Conservation (phyloP, 176 grass and related monocot species). For the Rhynchospora breviuscula region DNA sequence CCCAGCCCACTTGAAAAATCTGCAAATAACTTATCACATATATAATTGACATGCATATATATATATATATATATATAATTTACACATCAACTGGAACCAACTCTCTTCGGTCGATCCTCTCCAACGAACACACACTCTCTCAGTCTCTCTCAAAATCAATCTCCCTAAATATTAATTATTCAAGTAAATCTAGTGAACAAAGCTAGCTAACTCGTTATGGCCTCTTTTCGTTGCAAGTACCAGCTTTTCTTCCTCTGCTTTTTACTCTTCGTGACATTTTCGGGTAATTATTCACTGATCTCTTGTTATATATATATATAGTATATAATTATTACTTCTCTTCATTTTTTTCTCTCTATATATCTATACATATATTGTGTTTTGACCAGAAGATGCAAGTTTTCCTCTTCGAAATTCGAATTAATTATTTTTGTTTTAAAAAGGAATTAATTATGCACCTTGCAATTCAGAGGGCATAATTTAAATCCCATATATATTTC, state of each 20-base stretch:
- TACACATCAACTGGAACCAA: not conserved
- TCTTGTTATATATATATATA: not conserved
- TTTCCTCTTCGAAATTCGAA: not conserved
- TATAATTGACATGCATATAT: not conserved
- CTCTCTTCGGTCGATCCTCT: not conserved
- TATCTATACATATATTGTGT: not conserved
- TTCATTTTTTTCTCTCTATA: not conserved
- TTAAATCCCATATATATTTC: too few species aligned
- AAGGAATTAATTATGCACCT: too few species aligned
- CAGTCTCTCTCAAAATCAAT: not conserved
- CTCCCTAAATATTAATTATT: not conserved
- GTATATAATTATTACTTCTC: not conserved
- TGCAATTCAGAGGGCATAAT: too few species aligned
- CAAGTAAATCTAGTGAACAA: not conserved
- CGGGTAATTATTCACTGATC: constrained; percentile 7
- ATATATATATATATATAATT: not conserved
- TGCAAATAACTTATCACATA: not conserved
- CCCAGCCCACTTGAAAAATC: not conserved
- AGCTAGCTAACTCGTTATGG: not conserved
- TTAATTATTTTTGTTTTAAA: not conserved
- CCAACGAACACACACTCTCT: not conserved
- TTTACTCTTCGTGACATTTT: constrained; percentile 13
- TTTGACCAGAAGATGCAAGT: too few species aligned
- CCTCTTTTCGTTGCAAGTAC: not conserved
- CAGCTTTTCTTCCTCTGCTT: constrained; percentile 5